These are phyloP conservation scores for Chytriomyces hyalinus DNA, from an alignment of 192 early-diverging fungal species.

Conservation along the genomic window DNA sequence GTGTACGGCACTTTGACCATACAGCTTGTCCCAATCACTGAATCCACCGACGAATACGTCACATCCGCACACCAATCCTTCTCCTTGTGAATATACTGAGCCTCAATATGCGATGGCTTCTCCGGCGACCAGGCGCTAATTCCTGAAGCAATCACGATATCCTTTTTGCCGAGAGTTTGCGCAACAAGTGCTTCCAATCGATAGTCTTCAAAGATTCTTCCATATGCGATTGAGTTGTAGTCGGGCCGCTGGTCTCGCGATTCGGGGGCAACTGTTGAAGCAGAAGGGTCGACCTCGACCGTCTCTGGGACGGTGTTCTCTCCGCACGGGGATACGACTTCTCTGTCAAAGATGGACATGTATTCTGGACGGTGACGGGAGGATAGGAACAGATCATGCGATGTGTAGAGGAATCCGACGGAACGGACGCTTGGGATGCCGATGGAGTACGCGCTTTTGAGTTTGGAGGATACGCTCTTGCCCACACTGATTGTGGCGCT, in stretches of 20 bases:
- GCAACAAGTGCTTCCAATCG: slow-evolving; percentile 71
- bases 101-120: slow-evolving; percentile 70
- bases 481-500: slow-evolving; percentile 75
- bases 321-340: slow-evolving; percentile 5
- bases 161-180: slow-evolving; percentile 54
- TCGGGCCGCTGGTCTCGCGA: background rate
- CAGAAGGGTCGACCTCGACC: background rate
- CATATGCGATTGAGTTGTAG: slow-evolving; percentile 69
- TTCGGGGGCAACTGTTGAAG: background rate
- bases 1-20: slow-evolving; percentile 70
- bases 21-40: slow-evolving; percentile 80
- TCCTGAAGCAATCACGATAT: slow-evolving; percentile 66
- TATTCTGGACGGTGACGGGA: background rate
- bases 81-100: slow-evolving; percentile 55
- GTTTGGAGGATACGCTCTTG: slow-evolving; percentile 75
- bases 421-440: slow-evolving; percentile 63
- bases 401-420: slow-evolving; percentile 83
- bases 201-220: slow-evolving; percentile 73
- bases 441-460: slow-evolving; percentile 78
- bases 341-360: slow-evolving; percentile 14
- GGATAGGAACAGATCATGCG: slow-evolving; percentile 56
- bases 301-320: background rate
- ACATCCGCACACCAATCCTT: slow-evolving; percentile 32
- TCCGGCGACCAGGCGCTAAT: slow-evolving; percentile 61
- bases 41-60: slow-evolving; percentile 69